Conservation (phyloP, 169 alveolate genomes). For the Plasmodium vivax region DNA sequence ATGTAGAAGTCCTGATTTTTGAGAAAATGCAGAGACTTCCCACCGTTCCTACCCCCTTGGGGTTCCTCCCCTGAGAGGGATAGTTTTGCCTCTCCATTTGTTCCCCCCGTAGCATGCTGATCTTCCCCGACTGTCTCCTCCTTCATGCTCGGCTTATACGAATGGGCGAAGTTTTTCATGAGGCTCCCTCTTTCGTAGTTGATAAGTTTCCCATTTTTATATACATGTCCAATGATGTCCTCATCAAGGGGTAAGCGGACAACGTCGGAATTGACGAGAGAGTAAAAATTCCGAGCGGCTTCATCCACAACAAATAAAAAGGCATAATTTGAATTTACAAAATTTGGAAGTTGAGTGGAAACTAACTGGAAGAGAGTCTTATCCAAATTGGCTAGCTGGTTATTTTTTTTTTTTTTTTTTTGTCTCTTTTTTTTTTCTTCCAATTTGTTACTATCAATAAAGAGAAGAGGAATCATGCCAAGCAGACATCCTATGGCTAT, state of each 20-base stretch:
- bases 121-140: neutral
- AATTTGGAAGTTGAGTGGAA: conserved; percentile 12
- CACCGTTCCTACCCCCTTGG: neutral
- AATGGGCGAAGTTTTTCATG: neutral
- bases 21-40: neutral
- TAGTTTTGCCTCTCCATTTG: neutral
- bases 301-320: conserved; percentile 40
- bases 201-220: conserved; percentile 24
- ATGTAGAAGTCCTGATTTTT: neutral
- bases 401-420: conserved; percentile 51
- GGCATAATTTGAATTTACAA: conserved; percentile 45
- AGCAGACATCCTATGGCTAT: conserved; percentile 62
- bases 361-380: conserved; percentile 9
- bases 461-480: conserved; percentile 57
- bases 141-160: neutral
- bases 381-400: neutral
- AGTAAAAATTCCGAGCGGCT: neutral
- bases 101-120: neutral
- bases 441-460: conserved; percentile 61
- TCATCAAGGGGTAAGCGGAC: conserved; percentile 6
- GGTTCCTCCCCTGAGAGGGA: neutral
- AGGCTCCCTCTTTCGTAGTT: conserved; percentile 1
- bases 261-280: neutral
- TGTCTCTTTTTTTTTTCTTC: conserved; percentile 74
- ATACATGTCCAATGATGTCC: conserved; percentile 11